Base-by-base conservation (phyloP, 2,329 filamentous ascomycete genomes). In the Fusarium palustre region DNA sequence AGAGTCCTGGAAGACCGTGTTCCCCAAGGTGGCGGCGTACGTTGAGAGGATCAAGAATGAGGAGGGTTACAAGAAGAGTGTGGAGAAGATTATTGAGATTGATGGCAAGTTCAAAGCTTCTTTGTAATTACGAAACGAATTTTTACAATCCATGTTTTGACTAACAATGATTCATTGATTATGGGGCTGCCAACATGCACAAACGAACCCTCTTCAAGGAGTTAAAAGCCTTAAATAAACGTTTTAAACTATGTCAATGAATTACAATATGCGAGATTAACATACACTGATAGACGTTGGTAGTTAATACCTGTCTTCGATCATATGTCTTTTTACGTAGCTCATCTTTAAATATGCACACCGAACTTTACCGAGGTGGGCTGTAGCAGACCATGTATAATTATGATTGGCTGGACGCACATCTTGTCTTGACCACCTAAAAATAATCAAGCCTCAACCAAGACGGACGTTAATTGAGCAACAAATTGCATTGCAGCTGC, bases 51-150 rank as follows among this genome's bases (percentile, higher is more conserved):
- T 88, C 34, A 79, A 85, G 74, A 64, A 45, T 5, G 79, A 85
- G 71, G 79, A 82, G 3, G 85, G 85, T 0, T 88, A 86, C 63
- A 77, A 80, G 75, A 80, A 70, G 70, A 83, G 85, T 18, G 75
- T 83, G 47, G 80, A 81, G 64, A 85, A 83, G 80, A 81, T 88
- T 52, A 78, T 81, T 73, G 79, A 83, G 69, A 78, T 87, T 28
- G 85, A 86, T 63, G 83, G 82, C 20, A 74, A 76, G 28, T 79
- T 77, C 63, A 55, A 66, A 39, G 55, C 66, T 42, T 56, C 60
- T 22, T 25, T 70, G 63, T 67, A 49, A 56, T 34, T n/a, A 13
- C 3, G 4, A 22, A 22, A 30, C 13, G 24, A 48, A 15, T 12
- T 55, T 18, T 39, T 39, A 55, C 10, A 18, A 18, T 24, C 7